These are phyloP conservation scores for Colletotrichum spinosum DNA, from an alignment of 2,329 filamentous ascomycete species.

Conservation along the genomic window DNA sequence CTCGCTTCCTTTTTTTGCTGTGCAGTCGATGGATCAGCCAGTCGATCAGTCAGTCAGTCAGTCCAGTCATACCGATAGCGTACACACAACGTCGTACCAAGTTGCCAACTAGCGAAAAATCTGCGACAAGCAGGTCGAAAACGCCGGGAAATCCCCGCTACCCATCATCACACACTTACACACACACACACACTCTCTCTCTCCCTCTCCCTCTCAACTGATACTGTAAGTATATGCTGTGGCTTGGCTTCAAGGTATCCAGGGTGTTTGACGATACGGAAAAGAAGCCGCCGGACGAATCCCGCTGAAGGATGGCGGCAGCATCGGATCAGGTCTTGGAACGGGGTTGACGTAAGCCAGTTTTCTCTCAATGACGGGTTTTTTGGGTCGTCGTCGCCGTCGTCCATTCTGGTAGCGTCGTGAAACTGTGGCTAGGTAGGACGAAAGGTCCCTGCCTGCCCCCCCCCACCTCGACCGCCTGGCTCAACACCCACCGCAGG, in stretches of 20 bases:
- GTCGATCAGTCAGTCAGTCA: not conserved
- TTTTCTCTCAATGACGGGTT: not conserved
- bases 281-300: not conserved
- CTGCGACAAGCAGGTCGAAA: constrained; percentile 6
- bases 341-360: constrained; percentile 7
- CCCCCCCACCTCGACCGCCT: not conserved
- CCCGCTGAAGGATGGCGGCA: constrained; percentile 27
- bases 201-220: not conserved
- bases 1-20: too few species aligned
- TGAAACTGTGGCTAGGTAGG: constrained; percentile 18
- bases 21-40: too few species aligned
- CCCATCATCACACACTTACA: not conserved
- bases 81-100: not conserved
- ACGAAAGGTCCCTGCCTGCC: not conserved
- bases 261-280: too few species aligned
- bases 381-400: constrained; percentile 3
- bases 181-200: not conserved
- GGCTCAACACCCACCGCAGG: not conserved
- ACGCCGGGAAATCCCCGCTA: not conserved
- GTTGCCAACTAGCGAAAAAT: not conserved
- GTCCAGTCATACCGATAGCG: not conserved
- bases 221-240: not conserved
- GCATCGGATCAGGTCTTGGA: not conserved
- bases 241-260: not conserved
- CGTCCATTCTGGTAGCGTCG: not conserved